Conservation (phyloP, 441 rosid species). For the Dalechampia spathulata region DNA sequence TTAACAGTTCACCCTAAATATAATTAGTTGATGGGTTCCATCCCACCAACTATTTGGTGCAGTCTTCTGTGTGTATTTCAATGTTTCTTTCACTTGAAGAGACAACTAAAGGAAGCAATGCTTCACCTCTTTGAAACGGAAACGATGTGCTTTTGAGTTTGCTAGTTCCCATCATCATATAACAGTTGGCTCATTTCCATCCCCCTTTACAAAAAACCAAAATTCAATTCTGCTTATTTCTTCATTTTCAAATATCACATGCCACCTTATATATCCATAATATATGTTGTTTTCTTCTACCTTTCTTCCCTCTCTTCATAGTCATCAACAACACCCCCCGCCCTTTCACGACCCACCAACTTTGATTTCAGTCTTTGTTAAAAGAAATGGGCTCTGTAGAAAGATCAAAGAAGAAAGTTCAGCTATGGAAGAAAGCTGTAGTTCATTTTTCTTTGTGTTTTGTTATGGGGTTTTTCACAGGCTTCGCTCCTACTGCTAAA, state of each 20-base stretch:
- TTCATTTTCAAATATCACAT: not conserved
- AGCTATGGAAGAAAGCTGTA: conserved; percentile 72
- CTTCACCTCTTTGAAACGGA: not conserved
- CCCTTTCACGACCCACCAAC: too few relatives aligned
- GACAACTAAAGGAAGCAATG: conserved; percentile 30
- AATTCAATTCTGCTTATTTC: too few relatives aligned
- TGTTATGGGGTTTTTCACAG: conserved; percentile 85
- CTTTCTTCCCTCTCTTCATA: not conserved
- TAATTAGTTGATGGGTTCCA: conserved; percentile 37
- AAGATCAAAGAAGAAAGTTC: conserved; percentile 81
- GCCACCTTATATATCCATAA: not conserved
- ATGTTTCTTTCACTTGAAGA: conserved; percentile 43
- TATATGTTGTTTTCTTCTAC: conserved; percentile 1
- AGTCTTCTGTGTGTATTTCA: conserved; percentile 7
- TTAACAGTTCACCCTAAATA: conserved; percentile 7
- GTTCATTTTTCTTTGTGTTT: conserved; percentile 79
- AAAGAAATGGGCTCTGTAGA: conserved; percentile 41
- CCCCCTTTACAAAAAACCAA: not conserved
- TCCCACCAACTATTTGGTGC: conserved; percentile 55
- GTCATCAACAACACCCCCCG: not conserved
- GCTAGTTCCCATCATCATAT: conserved; percentile 29
- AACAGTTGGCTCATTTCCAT: conserved; percentile 14
- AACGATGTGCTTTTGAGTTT: conserved; percentile 15
- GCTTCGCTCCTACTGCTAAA: conserved; percentile 69
- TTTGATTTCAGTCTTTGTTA: conserved; percentile 1